Evolutionary conservation across 208 protist genomes (phyloP).

Genomic region (Crithidia bombi): DNA sequence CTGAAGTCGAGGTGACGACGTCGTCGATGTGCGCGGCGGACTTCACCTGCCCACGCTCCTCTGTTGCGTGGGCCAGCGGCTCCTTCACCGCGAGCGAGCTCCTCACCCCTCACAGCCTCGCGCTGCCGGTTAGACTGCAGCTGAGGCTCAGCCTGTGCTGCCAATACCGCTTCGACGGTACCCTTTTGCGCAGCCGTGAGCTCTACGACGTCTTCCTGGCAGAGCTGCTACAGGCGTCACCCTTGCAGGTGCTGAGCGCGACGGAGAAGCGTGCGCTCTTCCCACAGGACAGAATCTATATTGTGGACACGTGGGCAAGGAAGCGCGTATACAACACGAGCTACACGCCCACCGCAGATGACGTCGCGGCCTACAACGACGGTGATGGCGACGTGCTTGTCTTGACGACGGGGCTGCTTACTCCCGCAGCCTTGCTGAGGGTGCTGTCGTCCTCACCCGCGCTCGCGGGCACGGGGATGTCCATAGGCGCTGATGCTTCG

Average conservation of each 20-base stretch:
- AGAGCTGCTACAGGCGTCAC: conserved; percentile 77
- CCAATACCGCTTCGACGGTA: conserved; percentile 74
- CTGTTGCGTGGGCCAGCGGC: conserved; percentile 86
- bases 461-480: not conserved
- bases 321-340: conserved; percentile 41
- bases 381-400: conserved; percentile 87
- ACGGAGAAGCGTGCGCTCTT: conserved; percentile 74
- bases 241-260: conserved; percentile 68
- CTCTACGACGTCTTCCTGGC: conserved; percentile 76
- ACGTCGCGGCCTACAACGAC: conserved; percentile 53
- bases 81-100: conserved; percentile 60
- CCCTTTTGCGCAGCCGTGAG: conserved; percentile 53
- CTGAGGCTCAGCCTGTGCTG: conserved; percentile 86
- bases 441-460: conserved; percentile 10
- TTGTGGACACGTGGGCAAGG: conserved; percentile 44
- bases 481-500: no score
- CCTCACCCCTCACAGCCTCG: conserved; percentile 71
- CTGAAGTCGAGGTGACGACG: not conserved
- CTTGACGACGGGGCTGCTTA: conserved; percentile 66
- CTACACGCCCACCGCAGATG: conserved; percentile 42
- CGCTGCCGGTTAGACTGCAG: conserved; percentile 49
- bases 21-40: conserved; percentile 44
- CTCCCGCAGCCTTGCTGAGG: conserved; percentile 32
- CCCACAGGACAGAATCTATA: conserved; percentile 46
- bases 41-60: conserved; percentile 71